These are phyloP conservation scores for Blastobotrys apis DNA, from an alignment of 1,139 yeast genomes.

Conservation along the genomic window DNA sequence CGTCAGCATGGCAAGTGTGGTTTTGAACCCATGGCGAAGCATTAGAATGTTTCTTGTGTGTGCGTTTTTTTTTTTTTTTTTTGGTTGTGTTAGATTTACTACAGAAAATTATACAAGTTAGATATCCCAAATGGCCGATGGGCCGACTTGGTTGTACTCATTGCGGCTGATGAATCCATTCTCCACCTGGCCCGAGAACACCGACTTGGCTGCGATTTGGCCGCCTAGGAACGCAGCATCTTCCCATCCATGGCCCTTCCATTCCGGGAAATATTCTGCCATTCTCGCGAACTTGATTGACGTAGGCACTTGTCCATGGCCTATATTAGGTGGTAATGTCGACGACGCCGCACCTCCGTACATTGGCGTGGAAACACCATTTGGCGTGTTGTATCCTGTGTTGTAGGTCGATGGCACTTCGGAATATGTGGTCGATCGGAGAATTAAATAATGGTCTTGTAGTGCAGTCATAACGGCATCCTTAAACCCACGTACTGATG, in stretches of 20 bases:
- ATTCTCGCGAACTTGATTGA: constrained; percentile 62
- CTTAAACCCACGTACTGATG: constrained; percentile 68
- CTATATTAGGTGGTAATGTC: constrained; percentile 25
- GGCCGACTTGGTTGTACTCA: constrained; percentile 77
- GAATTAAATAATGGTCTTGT: constrained; percentile 53
- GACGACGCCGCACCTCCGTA: constrained; percentile 21
- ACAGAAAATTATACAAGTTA: constrained; percentile 8
- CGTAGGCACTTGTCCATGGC: constrained; percentile 67
- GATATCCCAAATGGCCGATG: constrained; percentile 54
- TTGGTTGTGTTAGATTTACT: not conserved
- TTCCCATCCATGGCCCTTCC: constrained; percentile 83
- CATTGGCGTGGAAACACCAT: constrained; percentile 28
- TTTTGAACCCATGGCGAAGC: constrained; percentile 5
- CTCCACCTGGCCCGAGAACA: constrained; percentile 59
- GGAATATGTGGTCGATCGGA: constrained; percentile 37
- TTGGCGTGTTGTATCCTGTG: constrained; percentile 36
- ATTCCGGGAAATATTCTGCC: constrained; percentile 92
- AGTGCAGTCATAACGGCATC: constrained; percentile 63
- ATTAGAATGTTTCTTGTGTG: no score
- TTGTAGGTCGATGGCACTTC: constrained; percentile 37
- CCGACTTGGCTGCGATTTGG: constrained; percentile 80
- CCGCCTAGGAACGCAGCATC: constrained; percentile 81
- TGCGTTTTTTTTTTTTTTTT: not conserved
- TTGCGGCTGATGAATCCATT: constrained; percentile 64
- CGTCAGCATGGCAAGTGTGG: constrained; percentile 25